Conservation (phyloP, 805 yeast species). For the Zygosaccharomyces pseudorouxii region DNA sequence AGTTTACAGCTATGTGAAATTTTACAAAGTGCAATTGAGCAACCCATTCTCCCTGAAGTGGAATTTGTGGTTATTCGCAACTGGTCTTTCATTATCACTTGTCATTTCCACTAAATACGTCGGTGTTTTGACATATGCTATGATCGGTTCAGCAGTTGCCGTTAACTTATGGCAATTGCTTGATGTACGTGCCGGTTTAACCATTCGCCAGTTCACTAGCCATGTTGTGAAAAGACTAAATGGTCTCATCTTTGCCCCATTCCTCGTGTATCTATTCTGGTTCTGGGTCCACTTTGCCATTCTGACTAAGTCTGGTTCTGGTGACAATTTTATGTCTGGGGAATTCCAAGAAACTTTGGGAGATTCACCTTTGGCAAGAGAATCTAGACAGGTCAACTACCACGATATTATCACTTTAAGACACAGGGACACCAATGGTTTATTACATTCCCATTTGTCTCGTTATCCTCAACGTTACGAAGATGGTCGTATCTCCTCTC, state of each 20-base stretch:
- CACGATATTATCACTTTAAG: constrained; percentile 71
- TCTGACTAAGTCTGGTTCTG: constrained; percentile 85
- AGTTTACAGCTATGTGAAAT: constrained; percentile 71
- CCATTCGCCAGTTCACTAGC: constrained; percentile 49
- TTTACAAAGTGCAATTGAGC: constrained; percentile 60
- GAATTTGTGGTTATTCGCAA: constrained; percentile 82
- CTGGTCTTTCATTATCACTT: constrained; percentile 84
- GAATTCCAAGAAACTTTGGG: constrained; percentile 89
- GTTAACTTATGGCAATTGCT: constrained; percentile 85
- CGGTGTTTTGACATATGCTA: constrained; percentile 85
- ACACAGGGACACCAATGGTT: constrained; percentile 75
- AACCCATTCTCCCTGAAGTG: constrained; percentile 64
- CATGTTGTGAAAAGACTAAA: constrained; percentile 75
- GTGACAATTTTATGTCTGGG: constrained; percentile 91
- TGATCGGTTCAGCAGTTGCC: constrained; percentile 82
- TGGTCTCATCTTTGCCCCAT: constrained; percentile 73
- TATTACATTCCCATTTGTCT: constrained; percentile 75
- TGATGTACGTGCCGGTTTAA: constrained; percentile 63
- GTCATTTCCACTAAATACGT: constrained; percentile 96
- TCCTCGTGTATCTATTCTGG: constrained; percentile 78
- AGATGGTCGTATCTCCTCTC: constrained; percentile 91
- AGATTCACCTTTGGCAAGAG: constrained; percentile 72
- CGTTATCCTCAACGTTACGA: constrained; percentile 88
- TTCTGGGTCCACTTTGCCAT: constrained; percentile 86
- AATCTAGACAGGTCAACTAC: constrained; percentile 67